These are phyloP conservation scores for Pseudozyma tsukubaensis DNA, from an alignment of 1,284 basidiomycete genomes.

Conservation along the genomic window DNA sequence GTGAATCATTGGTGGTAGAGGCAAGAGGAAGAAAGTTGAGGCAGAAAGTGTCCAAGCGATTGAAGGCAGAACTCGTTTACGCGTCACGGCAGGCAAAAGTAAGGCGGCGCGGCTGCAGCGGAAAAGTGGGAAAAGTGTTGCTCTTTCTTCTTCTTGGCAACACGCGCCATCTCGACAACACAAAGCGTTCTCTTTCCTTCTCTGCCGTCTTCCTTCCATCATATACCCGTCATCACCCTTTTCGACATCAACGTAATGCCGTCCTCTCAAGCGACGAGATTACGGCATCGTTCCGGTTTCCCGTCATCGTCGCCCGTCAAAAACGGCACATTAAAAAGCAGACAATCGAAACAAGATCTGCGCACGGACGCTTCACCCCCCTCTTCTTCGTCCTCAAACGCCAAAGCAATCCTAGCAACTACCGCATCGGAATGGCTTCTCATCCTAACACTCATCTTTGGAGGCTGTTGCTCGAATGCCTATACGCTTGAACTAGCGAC, in stretches of 20 bases:
- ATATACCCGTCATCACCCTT: not conserved
- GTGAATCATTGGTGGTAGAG: not conserved
- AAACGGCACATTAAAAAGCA: not conserved
- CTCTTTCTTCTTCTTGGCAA: not conserved
- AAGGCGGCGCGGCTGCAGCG: too few species aligned
- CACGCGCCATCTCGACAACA: not conserved
- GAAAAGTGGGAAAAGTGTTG: constrained; percentile 9
- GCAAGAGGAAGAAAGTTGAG: too few species aligned
- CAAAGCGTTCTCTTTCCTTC: not conserved
- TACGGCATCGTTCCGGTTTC: constrained; percentile 16
- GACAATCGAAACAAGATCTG: too few species aligned
- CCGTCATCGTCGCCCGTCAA: not conserved
- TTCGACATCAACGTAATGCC: constrained; percentile 8
- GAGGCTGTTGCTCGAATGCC: constrained; percentile 67
- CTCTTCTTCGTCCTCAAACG: not conserved
- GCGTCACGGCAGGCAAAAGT: constrained; percentile 2
- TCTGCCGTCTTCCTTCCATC: not conserved
- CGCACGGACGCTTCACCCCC: not conserved
- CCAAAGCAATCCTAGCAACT: constrained; percentile 20
- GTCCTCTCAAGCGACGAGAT: constrained; percentile 1
- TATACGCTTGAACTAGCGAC: constrained; percentile 63
- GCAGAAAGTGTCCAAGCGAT: not conserved
- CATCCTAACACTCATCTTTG: constrained; percentile 66
- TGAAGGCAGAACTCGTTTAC: constrained; percentile 10
- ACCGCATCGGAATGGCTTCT: constrained; percentile 51